phyloP scores from a whole-genome alignment of 306 rosid species.

The Lotus japonicus region DNA sequence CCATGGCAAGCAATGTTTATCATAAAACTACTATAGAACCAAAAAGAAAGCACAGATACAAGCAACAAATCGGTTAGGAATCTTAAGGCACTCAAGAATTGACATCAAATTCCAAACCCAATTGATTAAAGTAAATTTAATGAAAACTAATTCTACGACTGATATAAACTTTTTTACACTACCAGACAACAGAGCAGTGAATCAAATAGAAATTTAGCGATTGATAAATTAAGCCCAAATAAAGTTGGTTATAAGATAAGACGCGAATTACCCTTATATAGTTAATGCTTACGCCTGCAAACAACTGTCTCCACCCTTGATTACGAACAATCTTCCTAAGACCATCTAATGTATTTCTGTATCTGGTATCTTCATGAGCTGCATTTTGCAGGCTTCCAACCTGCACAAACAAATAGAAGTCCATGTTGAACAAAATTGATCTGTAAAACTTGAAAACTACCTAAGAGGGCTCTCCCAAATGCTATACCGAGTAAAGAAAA shows the following conservation, averaged over 20 bases:
- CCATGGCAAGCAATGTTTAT: slow-evolving; percentile 6
- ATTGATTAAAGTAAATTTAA: background rate
- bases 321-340: slow-evolving; percentile 51
- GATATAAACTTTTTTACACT: background rate
- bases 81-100: background rate
- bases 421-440: background rate
- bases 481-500: background rate
- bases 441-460: background rate
- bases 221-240: background rate
- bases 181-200: background rate
- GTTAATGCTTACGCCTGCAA: slow-evolving; percentile 91
- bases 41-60: background rate
- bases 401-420: slow-evolving; percentile 31
- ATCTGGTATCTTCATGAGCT: slow-evolving; percentile 41
- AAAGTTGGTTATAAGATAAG: slow-evolving; percentile 9
- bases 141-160: background rate
- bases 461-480: background rate
- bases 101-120: background rate
- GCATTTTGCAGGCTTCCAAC: slow-evolving; percentile 59
- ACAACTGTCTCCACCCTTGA: slow-evolving; percentile 90
- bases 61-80: background rate
- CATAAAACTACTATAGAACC: background rate
- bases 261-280: slow-evolving; percentile 70
- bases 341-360: slow-evolving; percentile 59
- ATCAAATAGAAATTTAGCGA: background rate